A percentile compares a stretch with the other conserved stretches of the same genome.
Evolutionary conservation across 177 flowering plant species (phyloP).

Genomic region (Telopea speciosissima): DNA sequence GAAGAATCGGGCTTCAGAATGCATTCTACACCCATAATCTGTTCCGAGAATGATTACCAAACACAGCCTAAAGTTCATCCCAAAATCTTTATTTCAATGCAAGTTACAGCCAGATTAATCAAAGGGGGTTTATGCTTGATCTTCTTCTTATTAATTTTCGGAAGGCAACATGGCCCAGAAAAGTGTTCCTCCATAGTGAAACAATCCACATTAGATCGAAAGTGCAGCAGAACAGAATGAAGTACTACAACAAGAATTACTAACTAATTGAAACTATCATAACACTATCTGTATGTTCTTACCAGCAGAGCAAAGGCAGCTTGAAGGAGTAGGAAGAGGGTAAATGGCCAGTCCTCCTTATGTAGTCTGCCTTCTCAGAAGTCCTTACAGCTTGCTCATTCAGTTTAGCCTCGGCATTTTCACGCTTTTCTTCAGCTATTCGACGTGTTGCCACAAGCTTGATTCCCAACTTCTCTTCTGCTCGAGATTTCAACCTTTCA

Average conservation of each 20-base stretch:
- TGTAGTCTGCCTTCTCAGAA: slow-evolving; percentile 78
- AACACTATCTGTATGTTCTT: slow-evolving; percentile 10
- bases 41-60: too few species aligned
- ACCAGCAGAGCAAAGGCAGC: slow-evolving; percentile 79
- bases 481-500: slow-evolving; percentile 73
- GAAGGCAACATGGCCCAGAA: too few species aligned
- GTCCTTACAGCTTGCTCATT: slow-evolving; percentile 69
- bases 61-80: too few species aligned
- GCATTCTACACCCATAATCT: too few species aligned
- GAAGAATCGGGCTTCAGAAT: too few species aligned
- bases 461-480: slow-evolving; percentile 64
- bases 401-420: slow-evolving; percentile 76
- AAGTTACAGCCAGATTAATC: too few species aligned
- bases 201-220: background rate
- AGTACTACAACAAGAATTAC: slow-evolving; percentile 4
- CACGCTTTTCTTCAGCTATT: slow-evolving; percentile 80
- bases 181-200: background rate
- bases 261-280: slow-evolving; percentile 1
- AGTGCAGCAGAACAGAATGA: background rate
- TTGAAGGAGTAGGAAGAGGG: slow-evolving; percentile 75
- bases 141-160: too few species aligned
- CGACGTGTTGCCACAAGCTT: slow-evolving; percentile 69
- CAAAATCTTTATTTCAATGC: too few species aligned
- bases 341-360: slow-evolving; percentile 76
- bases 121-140: too few species aligned